These are phyloP conservation scores for Apiospora koreana DNA, from an alignment of 2,329 filamentous ascomycete species.

Conservation along the genomic window DNA sequence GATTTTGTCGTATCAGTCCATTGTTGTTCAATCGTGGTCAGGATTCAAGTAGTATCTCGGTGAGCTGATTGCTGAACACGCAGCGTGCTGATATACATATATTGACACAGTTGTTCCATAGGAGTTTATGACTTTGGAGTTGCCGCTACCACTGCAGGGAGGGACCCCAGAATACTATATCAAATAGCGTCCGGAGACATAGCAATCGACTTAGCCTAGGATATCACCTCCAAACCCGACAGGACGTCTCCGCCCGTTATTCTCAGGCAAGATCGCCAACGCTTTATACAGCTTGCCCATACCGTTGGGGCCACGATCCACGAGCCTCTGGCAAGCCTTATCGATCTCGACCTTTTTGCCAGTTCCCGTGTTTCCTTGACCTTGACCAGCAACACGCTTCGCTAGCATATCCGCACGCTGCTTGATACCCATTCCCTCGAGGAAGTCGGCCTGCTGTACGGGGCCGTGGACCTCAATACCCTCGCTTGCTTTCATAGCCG, in stretches of 20 bases:
- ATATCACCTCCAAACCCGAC: slow-evolving; percentile 88
- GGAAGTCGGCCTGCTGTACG: slow-evolving; percentile 79
- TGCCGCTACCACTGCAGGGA: neutral
- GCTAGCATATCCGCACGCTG: slow-evolving; percentile 73
- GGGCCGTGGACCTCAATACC: slow-evolving; percentile 92
- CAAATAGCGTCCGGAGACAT: neutral
- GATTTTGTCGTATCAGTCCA: too few species aligned
- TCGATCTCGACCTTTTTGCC: slow-evolving; percentile 62
- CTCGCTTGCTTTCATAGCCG: slow-evolving; percentile 72
- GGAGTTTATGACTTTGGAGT: neutral
- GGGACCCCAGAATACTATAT: neutral
- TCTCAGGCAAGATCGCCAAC: slow-evolving; percentile 85
- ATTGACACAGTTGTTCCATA: neutral
- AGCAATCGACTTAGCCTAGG: neutral
- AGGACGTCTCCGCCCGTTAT: slow-evolving; percentile 70
- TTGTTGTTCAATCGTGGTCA: too few species aligned
- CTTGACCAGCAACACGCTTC: slow-evolving; percentile 39
- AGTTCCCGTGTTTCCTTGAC: slow-evolving; percentile 30
- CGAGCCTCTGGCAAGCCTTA: slow-evolving; percentile 74
- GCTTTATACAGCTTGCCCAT: slow-evolving; percentile 97
- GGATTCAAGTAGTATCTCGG: too few species aligned
- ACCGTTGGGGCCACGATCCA: slow-evolving; percentile 78
- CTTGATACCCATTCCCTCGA: slow-evolving; percentile 78
- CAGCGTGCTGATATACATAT: neutral
- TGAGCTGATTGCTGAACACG: too few species aligned